Base-by-base conservation (phyloP, 176 grass and related monocot genomes). In the Cocos nucifera region DNA sequence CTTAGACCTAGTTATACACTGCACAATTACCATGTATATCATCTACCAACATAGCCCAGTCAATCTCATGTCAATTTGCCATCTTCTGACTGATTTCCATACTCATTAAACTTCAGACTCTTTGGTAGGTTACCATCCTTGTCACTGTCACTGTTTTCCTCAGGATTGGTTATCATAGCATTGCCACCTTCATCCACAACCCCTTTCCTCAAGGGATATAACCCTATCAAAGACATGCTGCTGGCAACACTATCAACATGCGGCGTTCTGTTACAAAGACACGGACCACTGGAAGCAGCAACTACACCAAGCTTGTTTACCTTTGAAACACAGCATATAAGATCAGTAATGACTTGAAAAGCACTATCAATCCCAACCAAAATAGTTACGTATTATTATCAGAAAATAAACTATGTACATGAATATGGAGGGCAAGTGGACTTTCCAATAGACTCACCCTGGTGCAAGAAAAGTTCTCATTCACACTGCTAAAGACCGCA, bases 211-310 rank as follows among this genome's bases (percentile, higher is more conserved):
- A 44, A n/a, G 16, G 69, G 27, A 49, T 73, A 53, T 58, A 76
- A 48, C 32, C 54, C 69, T 64, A 70, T 60, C 55, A 27, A 52
- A 4, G 76, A 61, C 55, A 73, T 48, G 26, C 51, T 65, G 61
- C 57, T 61, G 53, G 78, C 78, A 75, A 85, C 64, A 56, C 53
- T 4, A 77, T 65, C 68, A 22, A 69, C 26, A 71, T 67, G 55
- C 22, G 62, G 59, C 19, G 60, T 54, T 63, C 65, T 62, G 59
- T 53, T 60, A 44, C 58, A 76, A 49, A 68, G 32, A 39, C 32
- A 26, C 22, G 49, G 55, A 50, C 67, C 26, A 9, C 51, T 63
- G 48, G 22, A 18, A 74, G 71, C 29, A 20, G 66, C 50, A 26
- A 59, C 56, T n/a, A n/a, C 53, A 22, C 29, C 63, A 64, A 64